Conservation (phyloP, 2,329 filamentous ascomycete species). For the Pseudohalonectria lignicola region DNA sequence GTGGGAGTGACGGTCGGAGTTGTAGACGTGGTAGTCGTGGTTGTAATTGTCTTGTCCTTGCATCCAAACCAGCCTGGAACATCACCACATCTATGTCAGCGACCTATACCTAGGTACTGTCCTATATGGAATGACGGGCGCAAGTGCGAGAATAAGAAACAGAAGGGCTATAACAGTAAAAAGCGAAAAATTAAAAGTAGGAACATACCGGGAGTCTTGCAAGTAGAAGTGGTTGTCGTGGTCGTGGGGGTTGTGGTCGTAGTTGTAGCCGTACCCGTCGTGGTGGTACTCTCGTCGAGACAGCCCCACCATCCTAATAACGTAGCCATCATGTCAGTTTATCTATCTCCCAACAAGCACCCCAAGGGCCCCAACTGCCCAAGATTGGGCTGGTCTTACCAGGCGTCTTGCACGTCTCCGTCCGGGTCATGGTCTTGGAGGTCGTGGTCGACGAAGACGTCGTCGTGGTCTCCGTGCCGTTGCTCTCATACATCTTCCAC, state of each 20-base stretch:
- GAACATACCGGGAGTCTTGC: conserved; percentile 49
- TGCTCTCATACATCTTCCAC: conserved; percentile 94
- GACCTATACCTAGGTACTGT: no score
- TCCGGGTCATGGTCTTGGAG: conserved; percentile 57
- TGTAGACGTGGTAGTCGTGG: conserved; percentile 10
- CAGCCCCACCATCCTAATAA: conserved; percentile 72
- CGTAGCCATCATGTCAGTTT: conserved; percentile 19
- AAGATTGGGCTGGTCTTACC: no score
- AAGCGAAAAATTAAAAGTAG: no score
- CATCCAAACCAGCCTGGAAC: conserved; percentile 65
- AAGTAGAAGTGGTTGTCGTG: conserved; percentile 42
- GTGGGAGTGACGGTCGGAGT: conserved; percentile 12
- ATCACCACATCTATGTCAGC: no score
- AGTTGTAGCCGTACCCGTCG: conserved; percentile 29
- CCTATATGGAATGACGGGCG: no score
- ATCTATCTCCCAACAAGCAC: no score
- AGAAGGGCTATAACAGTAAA: no score
- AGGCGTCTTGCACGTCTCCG: conserved; percentile 79
- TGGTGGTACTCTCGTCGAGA: conserved; percentile 52
- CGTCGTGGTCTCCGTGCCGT: conserved; percentile 68
- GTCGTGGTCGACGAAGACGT: conserved; percentile 46
- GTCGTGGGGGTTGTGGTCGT: conserved; percentile 29
- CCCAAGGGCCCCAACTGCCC: no score
- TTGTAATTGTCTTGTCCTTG: conserved; percentile 35
- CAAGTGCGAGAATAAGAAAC: no score